Evolutionary conservation across 495 filamentous ascomycete species (phyloP), one percentile per base, ranked within the genome.

Genomic region (Articulospora tetracladia): DNA sequence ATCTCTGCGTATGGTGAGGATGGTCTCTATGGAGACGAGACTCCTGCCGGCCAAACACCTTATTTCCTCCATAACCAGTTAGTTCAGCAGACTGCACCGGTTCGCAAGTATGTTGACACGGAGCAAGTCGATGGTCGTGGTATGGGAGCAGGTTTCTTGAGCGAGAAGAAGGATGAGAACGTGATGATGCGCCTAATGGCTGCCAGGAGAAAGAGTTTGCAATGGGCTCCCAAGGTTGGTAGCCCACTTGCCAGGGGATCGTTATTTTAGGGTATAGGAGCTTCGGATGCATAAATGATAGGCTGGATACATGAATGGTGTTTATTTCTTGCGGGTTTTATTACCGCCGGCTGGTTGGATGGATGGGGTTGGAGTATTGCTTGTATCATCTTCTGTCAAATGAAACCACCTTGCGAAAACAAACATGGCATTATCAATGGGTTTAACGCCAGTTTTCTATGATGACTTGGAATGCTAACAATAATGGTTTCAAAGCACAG

Each of bases 181-280:
- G 72, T 93, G 15, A 76, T 86, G 60, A 77, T 84, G 72, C 80
- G 86, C 49, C 72, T 96, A 58, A 82, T 91, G 75, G 82, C 86
- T 36, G 90, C 89, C 0, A 75, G 90, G 52, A 78, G 92, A 44
- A 92, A 92, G 81, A 96, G 88, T 67, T 69, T 91, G 73, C 89
- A 92, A 64, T 93, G 85, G 74, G 87, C 89, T 46, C 91, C 90
- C 4, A 85, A 86, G 68, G 74, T 93, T 50, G 86, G 82, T 12
- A 96, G 92, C 70, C 91, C 89, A 1, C 74, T 96, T 59, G 78
- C 82, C 17, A 80, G 74, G 20, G 61, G 58, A 6, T 24, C 20
- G 47, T 50, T 50, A 17, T 50, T 50, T 26, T 50, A 26, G 23
- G 8, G 8, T 7, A 44, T 6, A 44, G 8, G 39, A 17, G 39